These are phyloP conservation scores for Ophioceras dolichostomum DNA, from an alignment of 2,329 filamentous ascomycete species.

Conservation along the genomic window DNA sequence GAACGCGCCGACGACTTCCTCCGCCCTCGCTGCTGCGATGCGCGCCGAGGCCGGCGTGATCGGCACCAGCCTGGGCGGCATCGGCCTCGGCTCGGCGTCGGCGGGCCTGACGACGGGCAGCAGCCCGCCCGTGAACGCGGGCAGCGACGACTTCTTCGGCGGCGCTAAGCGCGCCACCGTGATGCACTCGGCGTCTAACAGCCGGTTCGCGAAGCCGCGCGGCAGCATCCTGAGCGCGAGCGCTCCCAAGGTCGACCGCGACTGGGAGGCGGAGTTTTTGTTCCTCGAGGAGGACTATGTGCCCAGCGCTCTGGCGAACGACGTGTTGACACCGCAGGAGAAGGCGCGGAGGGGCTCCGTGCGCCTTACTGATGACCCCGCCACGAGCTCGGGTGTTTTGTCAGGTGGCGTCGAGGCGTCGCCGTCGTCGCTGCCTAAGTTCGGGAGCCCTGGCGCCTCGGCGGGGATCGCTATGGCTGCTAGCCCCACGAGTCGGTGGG, in stretches of 20 bases:
- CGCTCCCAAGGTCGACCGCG: slow-evolving; percentile 52
- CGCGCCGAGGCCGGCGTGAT: slow-evolving; percentile 14
- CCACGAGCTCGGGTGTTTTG: slow-evolving; percentile 6
- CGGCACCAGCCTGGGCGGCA: slow-evolving; percentile 10
- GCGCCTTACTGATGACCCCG: slow-evolving; percentile 35
- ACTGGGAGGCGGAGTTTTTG: slow-evolving; percentile 57
- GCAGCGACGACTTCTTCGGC: slow-evolving; percentile 54
- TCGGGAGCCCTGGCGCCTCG: slow-evolving; percentile 36
- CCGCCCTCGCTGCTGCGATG: neutral
- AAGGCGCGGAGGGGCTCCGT: slow-evolving; percentile 52
- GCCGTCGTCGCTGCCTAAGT: slow-evolving; percentile 30
- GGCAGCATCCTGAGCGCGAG: slow-evolving; percentile 51
- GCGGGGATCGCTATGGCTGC: slow-evolving; percentile 32
- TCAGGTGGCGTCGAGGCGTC: slow-evolving; percentile 24
- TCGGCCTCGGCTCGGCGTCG: slow-evolving; percentile 16
- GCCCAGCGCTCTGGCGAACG: slow-evolving; percentile 53
- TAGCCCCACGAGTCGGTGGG: slow-evolving; percentile 53
- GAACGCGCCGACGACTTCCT: slow-evolving; percentile 4
- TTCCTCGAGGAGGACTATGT: slow-evolving; percentile 80
- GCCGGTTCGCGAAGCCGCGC: slow-evolving; percentile 52
- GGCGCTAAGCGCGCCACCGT: too few species aligned
- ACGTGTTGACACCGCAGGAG: slow-evolving; percentile 54
- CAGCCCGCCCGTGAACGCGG: slow-evolving; percentile 30
- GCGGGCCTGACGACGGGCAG: slow-evolving; percentile 19
- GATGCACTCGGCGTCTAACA: slow-evolving; percentile 42